A percentile compares a stretch with the other conserved stretches of the same genome.
Evolutionary conservation across 2,329 filamentous ascomycete genomes (phyloP).

Genomic region (Ilyonectria mors-panacis): DNA sequence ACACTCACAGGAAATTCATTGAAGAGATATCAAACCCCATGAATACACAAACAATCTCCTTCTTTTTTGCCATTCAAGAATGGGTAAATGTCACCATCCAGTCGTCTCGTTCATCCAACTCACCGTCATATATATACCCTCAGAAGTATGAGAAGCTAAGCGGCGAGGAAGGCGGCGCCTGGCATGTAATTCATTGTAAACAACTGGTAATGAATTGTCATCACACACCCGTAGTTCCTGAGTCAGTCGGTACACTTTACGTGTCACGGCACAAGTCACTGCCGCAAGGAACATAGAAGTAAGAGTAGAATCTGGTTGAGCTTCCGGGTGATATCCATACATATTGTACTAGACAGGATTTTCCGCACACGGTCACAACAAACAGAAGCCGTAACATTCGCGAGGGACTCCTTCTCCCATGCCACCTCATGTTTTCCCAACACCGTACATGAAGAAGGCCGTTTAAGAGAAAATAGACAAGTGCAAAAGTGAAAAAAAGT

Average conservation of each 20-base stretch:
- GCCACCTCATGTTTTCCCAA: conserved; percentile 27
- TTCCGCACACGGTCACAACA: conserved; percentile 10
- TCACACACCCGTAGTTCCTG: background rate
- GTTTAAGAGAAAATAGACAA: conserved; percentile 25
- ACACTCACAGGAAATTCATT: too few species aligned
- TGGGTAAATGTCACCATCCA: too few species aligned
- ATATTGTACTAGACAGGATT: conserved; percentile 9
- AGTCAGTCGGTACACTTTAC: background rate
- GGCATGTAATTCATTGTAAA: background rate
- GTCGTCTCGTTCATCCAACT: too few species aligned
- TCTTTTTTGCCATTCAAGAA: too few species aligned
- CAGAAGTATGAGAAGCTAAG: too few species aligned
- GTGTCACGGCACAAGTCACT: background rate
- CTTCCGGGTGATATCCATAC: conserved; percentile 30
- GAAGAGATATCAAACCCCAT: too few species aligned
- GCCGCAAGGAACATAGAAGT: background rate
- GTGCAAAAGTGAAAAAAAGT: conserved; percentile 32
- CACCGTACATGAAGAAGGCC: conserved; percentile 28
- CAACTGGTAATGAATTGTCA: background rate
- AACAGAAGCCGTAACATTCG: conserved; percentile 22
- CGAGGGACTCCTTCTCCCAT: conserved; percentile 14
- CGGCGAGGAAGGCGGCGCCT: background rate
- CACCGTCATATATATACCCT: too few species aligned
- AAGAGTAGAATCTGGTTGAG: conserved; percentile 30
- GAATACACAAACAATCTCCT: too few species aligned